These are phyloP conservation scores for Mycena galericulata DNA, from an alignment of 768 basidiomycete genomes.

Conservation along the genomic window DNA sequence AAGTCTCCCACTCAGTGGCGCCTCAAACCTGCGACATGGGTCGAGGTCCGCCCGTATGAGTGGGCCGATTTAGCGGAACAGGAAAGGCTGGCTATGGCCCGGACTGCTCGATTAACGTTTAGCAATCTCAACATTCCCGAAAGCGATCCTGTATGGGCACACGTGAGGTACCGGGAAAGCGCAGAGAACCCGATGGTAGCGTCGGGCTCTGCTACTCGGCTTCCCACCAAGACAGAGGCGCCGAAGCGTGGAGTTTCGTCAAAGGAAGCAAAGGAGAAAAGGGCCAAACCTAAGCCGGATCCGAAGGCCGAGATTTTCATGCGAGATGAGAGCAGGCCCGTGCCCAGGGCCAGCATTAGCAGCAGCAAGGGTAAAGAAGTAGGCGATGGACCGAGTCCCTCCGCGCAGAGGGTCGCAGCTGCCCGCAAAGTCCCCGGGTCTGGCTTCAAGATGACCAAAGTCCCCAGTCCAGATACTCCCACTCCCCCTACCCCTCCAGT, in stretches of 20 bases:
- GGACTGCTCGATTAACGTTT: conserved; percentile 63
- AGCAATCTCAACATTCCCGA: conserved; percentile 65
- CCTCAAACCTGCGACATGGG: conserved; percentile 71
- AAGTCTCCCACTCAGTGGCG: conserved; percentile 57
- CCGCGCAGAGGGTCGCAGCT: conserved; percentile 11
- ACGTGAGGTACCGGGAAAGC: conserved; percentile 53
- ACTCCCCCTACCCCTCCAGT: conserved; percentile 1
- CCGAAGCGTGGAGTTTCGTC: conserved; percentile 62
- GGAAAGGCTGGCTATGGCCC: conserved; percentile 63
- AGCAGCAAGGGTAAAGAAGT: conserved; percentile 35
- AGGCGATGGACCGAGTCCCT: conserved; percentile 28
- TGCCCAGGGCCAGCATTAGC: conserved; percentile 39
- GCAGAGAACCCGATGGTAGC: conserved; percentile 17
- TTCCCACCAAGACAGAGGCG: conserved; percentile 38
- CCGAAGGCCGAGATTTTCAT: conserved; percentile 55
- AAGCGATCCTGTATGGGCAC: conserved; percentile 72
- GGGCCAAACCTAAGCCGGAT: conserved; percentile 55
- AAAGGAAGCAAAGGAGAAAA: conserved; percentile 62
- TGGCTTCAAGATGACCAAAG: conserved; percentile 56
- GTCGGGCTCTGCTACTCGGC: conserved; percentile 21
- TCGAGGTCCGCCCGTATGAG: conserved; percentile 77
- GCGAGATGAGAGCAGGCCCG: conserved; percentile 60
- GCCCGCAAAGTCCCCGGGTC: conserved; percentile 56
- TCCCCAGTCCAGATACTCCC: conserved; percentile 33
- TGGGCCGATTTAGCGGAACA: conserved; percentile 63